A percentile compares a stretch with the other conserved stretches of the same genome.
Conservation (phyloP, 2,329 filamentous ascomycete genomes). For the Fusarium xylarioides region DNA sequence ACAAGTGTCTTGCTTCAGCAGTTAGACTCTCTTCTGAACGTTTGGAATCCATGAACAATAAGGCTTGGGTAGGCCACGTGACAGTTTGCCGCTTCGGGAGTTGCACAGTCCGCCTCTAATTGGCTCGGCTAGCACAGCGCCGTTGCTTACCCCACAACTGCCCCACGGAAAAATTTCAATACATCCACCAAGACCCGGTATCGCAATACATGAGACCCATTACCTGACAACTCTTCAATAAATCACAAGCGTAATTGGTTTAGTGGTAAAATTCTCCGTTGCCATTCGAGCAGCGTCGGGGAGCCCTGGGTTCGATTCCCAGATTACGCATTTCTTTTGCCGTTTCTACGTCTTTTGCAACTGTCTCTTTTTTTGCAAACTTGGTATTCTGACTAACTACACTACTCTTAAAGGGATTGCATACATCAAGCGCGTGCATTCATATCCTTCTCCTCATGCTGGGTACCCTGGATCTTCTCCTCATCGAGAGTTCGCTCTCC, state of each 20-base stretch:
- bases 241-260: slow-evolving; percentile 26
- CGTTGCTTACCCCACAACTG: not conserved
- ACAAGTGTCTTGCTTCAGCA: rapidly evolving
- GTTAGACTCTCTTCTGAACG: rapidly evolving
- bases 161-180: not conserved
- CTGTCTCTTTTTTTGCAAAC: not conserved
- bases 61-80: not conserved
- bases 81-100: not conserved
- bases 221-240: not conserved
- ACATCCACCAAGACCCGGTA: not conserved
- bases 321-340: slow-evolving; percentile 16
- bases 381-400: not conserved
- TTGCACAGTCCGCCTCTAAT: not conserved
- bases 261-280: slow-evolving; percentile 32
- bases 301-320: slow-evolving; percentile 30
- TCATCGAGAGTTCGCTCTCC: slow-evolving; percentile 41
- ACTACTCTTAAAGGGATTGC: too few species aligned
- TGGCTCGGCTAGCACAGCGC: not conserved
- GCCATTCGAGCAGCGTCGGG: slow-evolving; percentile 19
- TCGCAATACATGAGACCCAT: not conserved
- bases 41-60: too few species aligned
- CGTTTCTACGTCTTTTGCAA: not conserved
- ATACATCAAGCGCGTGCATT: not conserved
- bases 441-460: slow-evolving; percentile 25
- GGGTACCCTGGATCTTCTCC: slow-evolving; percentile 36